Conservation (phyloP, 108 stramenopile species). For the Cyclotella cryptica region DNA sequence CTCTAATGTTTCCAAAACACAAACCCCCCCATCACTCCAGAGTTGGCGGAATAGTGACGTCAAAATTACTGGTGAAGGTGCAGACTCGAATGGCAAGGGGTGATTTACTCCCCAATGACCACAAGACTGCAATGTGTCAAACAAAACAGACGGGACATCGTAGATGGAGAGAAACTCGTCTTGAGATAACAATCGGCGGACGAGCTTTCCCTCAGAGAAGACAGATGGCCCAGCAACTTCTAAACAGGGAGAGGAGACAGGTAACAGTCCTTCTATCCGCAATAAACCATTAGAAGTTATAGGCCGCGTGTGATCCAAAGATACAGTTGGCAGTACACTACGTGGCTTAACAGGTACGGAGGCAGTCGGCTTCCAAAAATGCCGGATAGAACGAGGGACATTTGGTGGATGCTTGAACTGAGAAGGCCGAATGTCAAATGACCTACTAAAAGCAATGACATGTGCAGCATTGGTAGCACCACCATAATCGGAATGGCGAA, state of each 20-base stretch:
- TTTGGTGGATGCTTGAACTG: background rate
- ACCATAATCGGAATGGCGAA: background rate
- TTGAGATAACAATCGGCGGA: background rate
- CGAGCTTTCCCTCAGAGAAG: background rate
- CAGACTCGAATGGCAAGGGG: background rate
- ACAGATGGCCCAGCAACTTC: too few species aligned
- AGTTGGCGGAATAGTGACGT: background rate
- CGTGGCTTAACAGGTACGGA: background rate
- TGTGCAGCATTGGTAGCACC: constrained; percentile 6
- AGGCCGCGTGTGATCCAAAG: too few species aligned
- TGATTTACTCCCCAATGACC: too few species aligned
- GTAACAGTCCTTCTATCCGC: too few species aligned
- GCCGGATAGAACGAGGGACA: too few species aligned
- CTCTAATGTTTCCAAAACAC: background rate
- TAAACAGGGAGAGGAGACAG: too few species aligned
- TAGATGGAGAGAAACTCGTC: constrained; percentile 5
- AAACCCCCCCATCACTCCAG: background rate
- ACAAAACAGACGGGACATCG: background rate
- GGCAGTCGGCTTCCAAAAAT: constrained; percentile 3
- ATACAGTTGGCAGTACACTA: background rate
- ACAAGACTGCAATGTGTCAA: background rate
- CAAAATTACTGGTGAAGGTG: constrained; percentile 1
- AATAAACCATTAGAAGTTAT: too few species aligned
- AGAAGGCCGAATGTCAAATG: background rate
- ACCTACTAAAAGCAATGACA: too few species aligned